Base-by-base conservation (phyloP, 495 filamentous ascomycete species). In the Penicillium daleae region DNA sequence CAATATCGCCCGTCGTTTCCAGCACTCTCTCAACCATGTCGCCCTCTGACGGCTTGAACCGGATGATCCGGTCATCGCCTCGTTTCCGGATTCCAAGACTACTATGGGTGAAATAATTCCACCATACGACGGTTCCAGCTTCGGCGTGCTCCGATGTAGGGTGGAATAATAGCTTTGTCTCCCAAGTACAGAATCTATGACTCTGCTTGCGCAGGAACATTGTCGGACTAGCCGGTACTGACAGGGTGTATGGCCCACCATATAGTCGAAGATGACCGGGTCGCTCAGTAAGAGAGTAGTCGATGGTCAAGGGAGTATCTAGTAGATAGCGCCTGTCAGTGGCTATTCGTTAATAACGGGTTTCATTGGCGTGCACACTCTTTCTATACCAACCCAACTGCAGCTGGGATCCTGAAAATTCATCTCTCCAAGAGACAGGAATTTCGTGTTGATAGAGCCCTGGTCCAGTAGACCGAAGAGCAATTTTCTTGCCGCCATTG, bases 131-230 rank as follows among this genome's bases (percentile, higher is more conserved):
- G 7, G 74, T 73, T 0, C 78, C 78, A 1, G 78, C 77, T 57
- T 81, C 78, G 1, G 69, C 70, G 13, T 73, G 57, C 15, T 63
- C 51, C 12, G 69, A 72, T 0, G 39, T 63, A 2, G 75, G 76
- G 0, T 57, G 22, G 42, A 80, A 81, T 1, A 66, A 67, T 0
- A 81, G 19, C 6, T 57, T 62, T 2, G 73, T 77, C 44, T 78
- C 66, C 76, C 77, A 80, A 0, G 53, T 67, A 31, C 75, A 77
- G 35, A 60, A 54, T 3, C 63, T 68, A 19, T 77, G 72, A 9
- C 57, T 75, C 52, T 82, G 79, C 37, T 83, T 82, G 15, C 81
- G 73, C 21, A 82, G 65, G 22, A 80, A 73, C 31, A 80, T 67
- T 0, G 79, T 78, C 24, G 80, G 78, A 51, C 73, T 75, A 8